phyloP scores from a whole-genome alignment of 805 yeast genomes.

The Lachancea waltii region DNA sequence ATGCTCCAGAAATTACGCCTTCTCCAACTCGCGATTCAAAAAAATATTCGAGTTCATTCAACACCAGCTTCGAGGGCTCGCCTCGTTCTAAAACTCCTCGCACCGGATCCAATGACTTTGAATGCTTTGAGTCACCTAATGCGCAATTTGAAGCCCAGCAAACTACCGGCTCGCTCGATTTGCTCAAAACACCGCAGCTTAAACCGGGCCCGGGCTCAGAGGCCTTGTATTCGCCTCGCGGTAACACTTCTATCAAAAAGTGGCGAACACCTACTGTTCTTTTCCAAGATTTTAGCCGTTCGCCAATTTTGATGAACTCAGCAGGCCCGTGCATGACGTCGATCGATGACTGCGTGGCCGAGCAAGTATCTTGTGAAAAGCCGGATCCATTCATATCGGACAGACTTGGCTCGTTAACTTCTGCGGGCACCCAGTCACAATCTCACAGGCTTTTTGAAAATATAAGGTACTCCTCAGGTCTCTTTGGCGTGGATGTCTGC shows the following conservation, averaged over 20 bases:
- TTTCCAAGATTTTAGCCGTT: slow-evolving; percentile 30
- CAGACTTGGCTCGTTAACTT: not conserved
- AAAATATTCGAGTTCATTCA: slow-evolving; percentile 31
- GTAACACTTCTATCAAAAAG: slow-evolving; percentile 21
- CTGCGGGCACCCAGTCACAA: not conserved
- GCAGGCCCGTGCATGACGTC: slow-evolving; percentile 5
- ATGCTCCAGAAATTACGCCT: not conserved
- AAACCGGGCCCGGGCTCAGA: not conserved
- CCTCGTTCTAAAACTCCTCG: slow-evolving; percentile 13
- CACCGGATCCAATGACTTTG: slow-evolving; percentile 3
- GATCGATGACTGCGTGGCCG: slow-evolving; percentile 9
- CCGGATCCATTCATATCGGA: not conserved
- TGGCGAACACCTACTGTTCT: slow-evolving; percentile 33
- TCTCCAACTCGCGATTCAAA: slow-evolving; percentile 11
- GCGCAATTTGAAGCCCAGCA: not conserved
- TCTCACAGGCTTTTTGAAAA: slow-evolving; percentile 9
- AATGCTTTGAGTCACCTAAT: slow-evolving; percentile 4
- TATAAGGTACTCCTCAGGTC: slow-evolving; percentile 25
- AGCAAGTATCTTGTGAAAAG: not conserved
- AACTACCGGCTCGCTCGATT: slow-evolving; percentile 2
- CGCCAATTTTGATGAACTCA: slow-evolving; percentile 19
- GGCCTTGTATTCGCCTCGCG: slow-evolving; percentile 13
- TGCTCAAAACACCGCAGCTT: slow-evolving; percentile 7
- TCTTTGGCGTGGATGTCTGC: slow-evolving; percentile 33
- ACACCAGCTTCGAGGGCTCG: slow-evolving; percentile 30